These are phyloP conservation scores for Suillus bovinus DNA, from an alignment of 768 basidiomycete genomes.

Conservation along the genomic window DNA sequence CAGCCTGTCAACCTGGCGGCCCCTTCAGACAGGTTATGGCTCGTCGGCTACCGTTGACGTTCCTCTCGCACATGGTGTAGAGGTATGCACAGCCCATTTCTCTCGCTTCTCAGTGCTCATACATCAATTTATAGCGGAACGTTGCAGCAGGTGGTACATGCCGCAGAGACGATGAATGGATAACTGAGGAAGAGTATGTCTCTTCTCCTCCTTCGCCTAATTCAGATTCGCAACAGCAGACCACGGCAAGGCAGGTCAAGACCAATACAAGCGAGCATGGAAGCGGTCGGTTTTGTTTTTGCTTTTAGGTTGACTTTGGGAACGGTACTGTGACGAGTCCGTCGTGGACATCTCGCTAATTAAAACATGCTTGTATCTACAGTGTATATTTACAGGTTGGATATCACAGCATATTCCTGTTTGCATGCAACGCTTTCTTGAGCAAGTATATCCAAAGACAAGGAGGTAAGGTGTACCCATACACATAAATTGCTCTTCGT, in stretches of 20 bases:
- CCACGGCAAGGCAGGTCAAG: too few relatives aligned
- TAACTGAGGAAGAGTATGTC: neutral
- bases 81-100: neutral
- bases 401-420: too few relatives aligned
- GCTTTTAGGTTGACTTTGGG: neutral
- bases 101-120: neutral
- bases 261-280: neutral
- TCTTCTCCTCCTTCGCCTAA: neutral
- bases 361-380: too few relatives aligned
- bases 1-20: neutral
- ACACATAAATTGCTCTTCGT: too few relatives aligned
- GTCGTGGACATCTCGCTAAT: too few relatives aligned
- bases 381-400: too few relatives aligned
- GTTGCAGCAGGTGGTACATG: neutral
- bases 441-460: too few relatives aligned
- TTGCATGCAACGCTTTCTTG: too few relatives aligned
- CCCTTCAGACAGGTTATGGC: neutral
- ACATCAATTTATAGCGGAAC: neutral
- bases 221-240: too few relatives aligned
- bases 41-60: neutral
- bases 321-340: too few relatives aligned
- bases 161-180: neutral
- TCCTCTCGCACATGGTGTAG: neutral
- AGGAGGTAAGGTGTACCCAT: too few relatives aligned
- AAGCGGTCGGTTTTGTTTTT: neutral